Percentiles rank a stretch among this genome's conserved stretches.
phyloP scores from a whole-genome alignment of 2,329 filamentous ascomycete species.

The Pyrenochaeta sp. region DNA sequence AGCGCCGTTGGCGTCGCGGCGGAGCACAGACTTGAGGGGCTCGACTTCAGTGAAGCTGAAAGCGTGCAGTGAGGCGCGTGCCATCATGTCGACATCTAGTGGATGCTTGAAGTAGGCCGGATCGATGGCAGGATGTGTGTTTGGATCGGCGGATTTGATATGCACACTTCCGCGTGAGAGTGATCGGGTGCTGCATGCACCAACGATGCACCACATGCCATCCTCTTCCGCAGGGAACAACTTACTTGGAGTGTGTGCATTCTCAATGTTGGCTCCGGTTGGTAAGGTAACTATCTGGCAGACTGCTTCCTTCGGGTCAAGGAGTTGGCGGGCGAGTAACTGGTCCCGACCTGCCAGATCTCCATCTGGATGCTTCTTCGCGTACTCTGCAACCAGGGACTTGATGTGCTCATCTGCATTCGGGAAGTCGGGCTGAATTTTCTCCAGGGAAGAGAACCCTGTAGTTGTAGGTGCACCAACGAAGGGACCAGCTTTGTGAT shows the following conservation, averaged over 20 bases:
- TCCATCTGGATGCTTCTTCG: constrained; percentile 25
- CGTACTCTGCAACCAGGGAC: constrained; percentile 22
- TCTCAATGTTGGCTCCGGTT: constrained; percentile 19
- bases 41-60: constrained; percentile 39
- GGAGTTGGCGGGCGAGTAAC: constrained; percentile 32
- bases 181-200: constrained; percentile 33
- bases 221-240: constrained; percentile 23
- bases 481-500: constrained; percentile 40
- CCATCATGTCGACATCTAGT: constrained; percentile 54
- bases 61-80: constrained; percentile 44
- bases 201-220: constrained; percentile 32
- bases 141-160: constrained; percentile 49
- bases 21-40: constrained; percentile 38
- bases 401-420: constrained; percentile 31
- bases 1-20: constrained; percentile 30
- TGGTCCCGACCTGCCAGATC: constrained; percentile 34
- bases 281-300: constrained; percentile 29
- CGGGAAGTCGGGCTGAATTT: constrained; percentile 27
- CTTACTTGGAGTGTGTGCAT: constrained; percentile 9
- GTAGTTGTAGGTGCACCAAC: constrained; percentile 31
- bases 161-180: constrained; percentile 56
- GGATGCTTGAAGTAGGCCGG: constrained; percentile 55
- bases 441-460: constrained; percentile 33
- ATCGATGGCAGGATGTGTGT: constrained; percentile 52
- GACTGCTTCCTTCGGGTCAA: constrained; percentile 35